Evolutionary conservation across 768 basidiomycete species (phyloP), one percentile per base, ranked within the genome.

Genomic region (Lentinus tigrinus): DNA sequence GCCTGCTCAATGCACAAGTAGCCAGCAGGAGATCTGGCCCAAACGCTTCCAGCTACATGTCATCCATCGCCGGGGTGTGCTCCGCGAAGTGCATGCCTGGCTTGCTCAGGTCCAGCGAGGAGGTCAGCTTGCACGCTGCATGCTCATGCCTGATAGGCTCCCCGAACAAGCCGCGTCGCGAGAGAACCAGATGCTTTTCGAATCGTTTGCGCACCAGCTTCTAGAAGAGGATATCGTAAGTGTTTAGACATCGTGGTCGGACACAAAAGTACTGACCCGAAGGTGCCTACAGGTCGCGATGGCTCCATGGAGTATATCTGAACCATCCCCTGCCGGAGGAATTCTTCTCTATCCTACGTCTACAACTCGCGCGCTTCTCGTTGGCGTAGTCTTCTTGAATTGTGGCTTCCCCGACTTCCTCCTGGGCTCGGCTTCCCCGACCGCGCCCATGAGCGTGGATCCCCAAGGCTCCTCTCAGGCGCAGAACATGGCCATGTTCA

Each of bases 101-200:
- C 74, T 83, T 48, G 56, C 77, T 72, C 51, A 75, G 77, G 58
- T 61, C 72, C 44, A 77, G 68, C 31, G 72, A 83, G 21, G 72
- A 83, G 36, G 17, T 2, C 51, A 42, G 55, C 55, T 54, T 11
- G 50, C 60, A 9, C 60, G 60, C 57, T 84, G 82, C 71, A 84
- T 85, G 42, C 81, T 88, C 71, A 81, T 87, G 77, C 80, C 86
- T 17, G 81, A 85, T 65, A 78, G 80, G 34, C 77, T 83, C 39
- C 72, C 80, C 46, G 81, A 85, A 60, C 69, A 78, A 28, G 75
- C 77, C 43, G 68, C 69, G 47, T 77, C 80, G 66, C 72, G 74
- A 57, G 76, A 79, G 59, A 88, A 87, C 66, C 73, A 80, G 64
- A 70, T 77, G 44, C 75, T 72, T 58, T 88, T 87, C 68, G 79